A percentile compares a stretch with the other conserved stretches of the same genome.
phyloP scores from a whole-genome alignment of 768 basidiomycete genomes.

The Trichaptum fuscoviolaceum region DNA sequence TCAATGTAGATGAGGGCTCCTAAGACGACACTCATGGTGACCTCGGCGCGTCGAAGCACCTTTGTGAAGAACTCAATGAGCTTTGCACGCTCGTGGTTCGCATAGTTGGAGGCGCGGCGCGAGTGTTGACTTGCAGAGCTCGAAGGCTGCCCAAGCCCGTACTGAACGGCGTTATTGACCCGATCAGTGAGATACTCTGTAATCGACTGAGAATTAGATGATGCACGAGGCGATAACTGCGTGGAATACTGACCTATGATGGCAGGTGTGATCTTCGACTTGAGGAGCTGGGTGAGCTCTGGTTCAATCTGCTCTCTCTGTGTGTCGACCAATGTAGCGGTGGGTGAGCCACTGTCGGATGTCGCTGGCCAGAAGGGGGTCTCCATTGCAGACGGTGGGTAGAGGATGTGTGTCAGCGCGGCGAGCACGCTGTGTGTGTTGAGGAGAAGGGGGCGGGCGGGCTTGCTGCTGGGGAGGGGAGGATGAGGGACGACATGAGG shows the following conservation, averaged over 20 bases:
- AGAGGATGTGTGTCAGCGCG: constrained; percentile 2
- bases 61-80: constrained; percentile 64
- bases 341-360: constrained; percentile 21
- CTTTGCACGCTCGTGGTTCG: constrained; percentile 36
- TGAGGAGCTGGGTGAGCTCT: constrained; percentile 63
- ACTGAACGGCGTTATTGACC: constrained; percentile 70
- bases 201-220: constrained; percentile 8
- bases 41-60: constrained; percentile 69
- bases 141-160: constrained; percentile 64
- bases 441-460: constrained; percentile 5
- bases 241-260: constrained; percentile 53
- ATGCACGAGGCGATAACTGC: too few species aligned
- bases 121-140: constrained; percentile 41
- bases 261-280: constrained; percentile 53
- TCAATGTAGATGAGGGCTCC: constrained; percentile 72
- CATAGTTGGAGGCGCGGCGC: not conserved
- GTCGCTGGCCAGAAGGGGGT: constrained; percentile 1
- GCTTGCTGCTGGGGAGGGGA: constrained; percentile 28
- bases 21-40: constrained; percentile 63
- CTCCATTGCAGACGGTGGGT: constrained; percentile 9
- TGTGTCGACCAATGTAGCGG: constrained; percentile 48
- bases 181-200: constrained; percentile 69
- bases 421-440: constrained; percentile 13
- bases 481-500: constrained; percentile 18
- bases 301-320: constrained; percentile 59